Evolutionary conservation across 768 basidiomycete genomes (phyloP), one percentile per base, ranked within the genome.

Genomic region (Lentinula guzmanii): DNA sequence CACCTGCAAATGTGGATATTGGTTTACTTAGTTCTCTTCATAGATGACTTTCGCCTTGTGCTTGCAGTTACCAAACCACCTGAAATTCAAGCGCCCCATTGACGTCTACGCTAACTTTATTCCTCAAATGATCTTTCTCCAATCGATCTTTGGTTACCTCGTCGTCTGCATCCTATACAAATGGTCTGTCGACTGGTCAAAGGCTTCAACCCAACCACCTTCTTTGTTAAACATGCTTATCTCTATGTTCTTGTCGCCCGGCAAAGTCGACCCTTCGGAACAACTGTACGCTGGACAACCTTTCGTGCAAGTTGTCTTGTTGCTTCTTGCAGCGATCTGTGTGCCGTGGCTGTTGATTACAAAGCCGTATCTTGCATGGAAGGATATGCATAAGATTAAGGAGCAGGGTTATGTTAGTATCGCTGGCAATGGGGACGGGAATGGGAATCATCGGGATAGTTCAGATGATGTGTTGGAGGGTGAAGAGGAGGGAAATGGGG

Each of bases 31-130:
- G 33, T 62, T 62, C 61, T 50, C 21, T 67, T 35, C 51, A 5
- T 61, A 99, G 96, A 99, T 99, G 97, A 94, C 96, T 16, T 99
- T 98, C 71, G 95, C 97, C 8, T 80, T 98, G 65, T 98, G 94
- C 74, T 80, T 99, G 35, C 95, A 98, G 80, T 78, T 98, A 4
- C 93, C 94, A 39, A 99, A 99, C 75, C 93, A 96, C 77, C 71
- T 98, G 70, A 93, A 83, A 73, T 98, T 98, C 83, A 94, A 92
- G 71, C 89, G 92, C 21, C 80, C 80, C 41, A 74, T 86, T 64
- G 93, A 94, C 68, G 89, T 99, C 67, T 97, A 87, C 72, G 89
- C 91, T 68, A 97, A 97, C 72, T 98, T 98, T 76, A 82, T 98
- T 61, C 97, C 97, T 35, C 95, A 98, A 73, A 90, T 99, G 80